Evolutionary conservation across 176 grass and related monocot genomes (phyloP).

Genomic region (Eragrostis nindensis): DNA sequence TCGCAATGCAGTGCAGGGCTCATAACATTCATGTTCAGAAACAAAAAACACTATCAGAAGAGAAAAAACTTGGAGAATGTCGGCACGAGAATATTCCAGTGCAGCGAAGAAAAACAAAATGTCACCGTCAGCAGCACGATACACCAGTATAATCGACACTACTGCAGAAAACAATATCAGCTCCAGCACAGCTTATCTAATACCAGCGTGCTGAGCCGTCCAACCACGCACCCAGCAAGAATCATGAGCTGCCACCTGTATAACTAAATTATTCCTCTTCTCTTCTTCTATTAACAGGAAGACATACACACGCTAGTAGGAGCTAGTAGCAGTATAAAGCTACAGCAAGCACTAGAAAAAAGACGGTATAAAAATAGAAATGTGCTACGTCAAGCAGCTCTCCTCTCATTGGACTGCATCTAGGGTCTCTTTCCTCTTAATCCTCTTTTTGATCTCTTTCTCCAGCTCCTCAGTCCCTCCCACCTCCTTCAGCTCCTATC

Average conservation of each 20-base stretch:
- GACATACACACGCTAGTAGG: neutral
- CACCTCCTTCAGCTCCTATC: constrained; percentile 86
- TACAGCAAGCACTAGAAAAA: neutral
- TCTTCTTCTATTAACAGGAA: neutral
- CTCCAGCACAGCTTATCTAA: constrained; percentile 1
- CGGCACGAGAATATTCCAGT: neutral
- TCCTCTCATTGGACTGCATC: constrained; percentile 41
- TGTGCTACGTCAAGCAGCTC: neutral
- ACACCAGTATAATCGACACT: neutral
- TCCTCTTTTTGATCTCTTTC: constrained; percentile 77
- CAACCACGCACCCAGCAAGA: neutral
- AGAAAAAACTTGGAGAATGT: neutral
- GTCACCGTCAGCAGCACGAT: neutral
- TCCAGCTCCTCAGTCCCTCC: constrained; percentile 82
- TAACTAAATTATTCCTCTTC: constrained; percentile 6
- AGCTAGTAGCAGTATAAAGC: neutral
- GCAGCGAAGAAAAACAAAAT: neutral
- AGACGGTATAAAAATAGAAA: neutral
- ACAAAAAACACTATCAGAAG: too few species aligned
- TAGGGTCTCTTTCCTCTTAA: constrained; percentile 52
- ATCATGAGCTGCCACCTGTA: neutral
- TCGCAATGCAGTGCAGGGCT: neutral
- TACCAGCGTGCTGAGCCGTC: constrained; percentile 16
- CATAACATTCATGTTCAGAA: neutral
- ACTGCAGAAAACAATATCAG: neutral